Conservation (phyloP, 2,329 filamentous ascomycete species). For the Phaeosphaeriaceae sp. region DNA sequence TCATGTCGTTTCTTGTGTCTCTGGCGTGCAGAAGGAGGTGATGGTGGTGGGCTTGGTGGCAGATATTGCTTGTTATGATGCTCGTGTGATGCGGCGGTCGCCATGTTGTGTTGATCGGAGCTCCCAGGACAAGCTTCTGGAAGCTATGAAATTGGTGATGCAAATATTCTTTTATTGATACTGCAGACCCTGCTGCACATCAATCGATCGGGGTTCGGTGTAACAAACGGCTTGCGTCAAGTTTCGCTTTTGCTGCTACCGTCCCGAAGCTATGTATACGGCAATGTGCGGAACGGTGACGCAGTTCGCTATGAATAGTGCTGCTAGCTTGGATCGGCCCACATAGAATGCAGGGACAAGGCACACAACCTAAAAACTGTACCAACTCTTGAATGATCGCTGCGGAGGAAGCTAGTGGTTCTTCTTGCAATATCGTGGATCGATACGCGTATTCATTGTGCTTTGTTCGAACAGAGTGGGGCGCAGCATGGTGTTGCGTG, state of each 20-base stretch:
- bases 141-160: neutral
- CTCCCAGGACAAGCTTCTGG: neutral
- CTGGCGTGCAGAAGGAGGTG: conserved; percentile 27
- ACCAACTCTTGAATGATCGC: neutral
- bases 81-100: conserved; percentile 18
- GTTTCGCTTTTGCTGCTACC: neutral
- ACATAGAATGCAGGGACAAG: conserved; percentile 12
- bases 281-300: conserved; percentile 16
- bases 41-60: conserved; percentile 38
- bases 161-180: neutral
- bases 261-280: conserved; percentile 10
- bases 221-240: neutral
- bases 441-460: conserved; percentile 3
- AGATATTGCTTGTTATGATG: conserved; percentile 18
- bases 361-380: neutral
- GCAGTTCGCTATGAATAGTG: conserved; percentile 18
- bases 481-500: neutral
- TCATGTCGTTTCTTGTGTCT: conserved; percentile 36
- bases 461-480: neutral
- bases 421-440: neutral
- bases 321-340: conserved; percentile 12
- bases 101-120: conserved; percentile 12
- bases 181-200: neutral
- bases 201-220: neutral
- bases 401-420: neutral